Evolutionary conservation across 805 yeast genomes (phyloP).

Genomic region (Yueomyces sp.): DNA sequence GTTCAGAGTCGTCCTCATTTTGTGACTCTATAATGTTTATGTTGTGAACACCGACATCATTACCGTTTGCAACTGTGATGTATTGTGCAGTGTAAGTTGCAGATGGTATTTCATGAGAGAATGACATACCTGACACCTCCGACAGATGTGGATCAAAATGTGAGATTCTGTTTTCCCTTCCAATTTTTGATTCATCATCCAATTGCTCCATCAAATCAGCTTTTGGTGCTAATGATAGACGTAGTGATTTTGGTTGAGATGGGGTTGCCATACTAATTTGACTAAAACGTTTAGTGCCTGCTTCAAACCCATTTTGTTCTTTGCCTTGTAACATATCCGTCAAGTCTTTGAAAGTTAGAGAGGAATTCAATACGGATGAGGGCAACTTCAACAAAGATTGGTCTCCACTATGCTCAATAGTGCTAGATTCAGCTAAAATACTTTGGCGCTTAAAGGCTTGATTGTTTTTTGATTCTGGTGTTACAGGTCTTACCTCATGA

Average conservation of each 20-base stretch:
- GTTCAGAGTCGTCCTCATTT: not conserved
- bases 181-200: not conserved
- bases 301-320: not conserved
- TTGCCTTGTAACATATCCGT: conserved; percentile 11
- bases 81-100: conserved; percentile 19
- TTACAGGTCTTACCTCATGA: too few relatives aligned
- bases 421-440: conserved; percentile 19
- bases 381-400: conserved; percentile 11
- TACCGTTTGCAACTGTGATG: conserved; percentile 12
- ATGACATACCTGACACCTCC: conserved; percentile 19
- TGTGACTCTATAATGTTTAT: not conserved
- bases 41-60: conserved; percentile 2
- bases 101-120: conserved; percentile 19
- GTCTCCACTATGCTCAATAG: conserved; percentile 3
- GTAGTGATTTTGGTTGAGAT: conserved; percentile 8
- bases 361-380: conserved; percentile 12
- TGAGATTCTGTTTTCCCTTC: not conserved
- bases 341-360: conserved; percentile 19
- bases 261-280: conserved; percentile 2
- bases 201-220: not conserved
- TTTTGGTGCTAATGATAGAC: conserved; percentile 5
- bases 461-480: not conserved
- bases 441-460: conserved; percentile 5
- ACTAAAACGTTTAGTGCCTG: not conserved
- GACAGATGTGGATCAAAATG: conserved; percentile 2